Conservation (phyloP, 2,329 filamentous ascomycete genomes). For the Trichophyton verrucosum region DNA sequence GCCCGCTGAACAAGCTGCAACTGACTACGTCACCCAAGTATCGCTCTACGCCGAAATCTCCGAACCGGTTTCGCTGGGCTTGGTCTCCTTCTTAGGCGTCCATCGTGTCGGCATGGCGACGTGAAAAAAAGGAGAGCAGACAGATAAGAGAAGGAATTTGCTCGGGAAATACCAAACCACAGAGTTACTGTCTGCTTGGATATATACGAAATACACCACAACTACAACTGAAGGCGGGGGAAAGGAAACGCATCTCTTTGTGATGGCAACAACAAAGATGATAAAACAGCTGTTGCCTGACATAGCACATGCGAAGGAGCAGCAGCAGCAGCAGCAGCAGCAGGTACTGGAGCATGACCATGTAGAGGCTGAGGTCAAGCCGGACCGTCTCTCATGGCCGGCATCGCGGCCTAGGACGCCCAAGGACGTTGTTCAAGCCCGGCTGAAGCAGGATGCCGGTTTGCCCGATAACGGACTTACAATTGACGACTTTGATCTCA, state of each 20-base stretch:
- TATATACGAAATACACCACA: background rate
- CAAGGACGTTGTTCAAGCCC: constrained; percentile 27
- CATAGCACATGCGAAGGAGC: constrained; percentile 16
- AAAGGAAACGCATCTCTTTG: constrained; percentile 11
- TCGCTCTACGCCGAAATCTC: background rate
- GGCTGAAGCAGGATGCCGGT: constrained; percentile 28
- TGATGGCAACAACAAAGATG: constrained; percentile 28
- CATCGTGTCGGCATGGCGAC: constrained; percentile 1
- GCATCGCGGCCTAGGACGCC: constrained; percentile 24
- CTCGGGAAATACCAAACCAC: background rate
- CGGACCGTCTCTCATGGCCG: constrained; percentile 20
- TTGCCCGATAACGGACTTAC: constrained; percentile 27
- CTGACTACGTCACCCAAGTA: background rate
- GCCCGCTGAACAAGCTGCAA: background rate
- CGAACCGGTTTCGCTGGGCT: background rate
- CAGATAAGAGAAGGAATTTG: background rate
- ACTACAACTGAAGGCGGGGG: background rate
- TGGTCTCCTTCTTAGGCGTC: background rate
- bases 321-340: no score
- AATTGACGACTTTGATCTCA: constrained; percentile 34
- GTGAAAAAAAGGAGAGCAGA: background rate
- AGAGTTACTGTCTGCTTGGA: background rate
- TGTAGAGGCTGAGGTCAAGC: constrained; percentile 21
- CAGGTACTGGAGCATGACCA: constrained; percentile 14
- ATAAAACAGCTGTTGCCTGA: background rate